These are phyloP conservation scores for Endocarpon pusillum DNA, from an alignment of 495 filamentous ascomycete species.

Conservation along the genomic window DNA sequence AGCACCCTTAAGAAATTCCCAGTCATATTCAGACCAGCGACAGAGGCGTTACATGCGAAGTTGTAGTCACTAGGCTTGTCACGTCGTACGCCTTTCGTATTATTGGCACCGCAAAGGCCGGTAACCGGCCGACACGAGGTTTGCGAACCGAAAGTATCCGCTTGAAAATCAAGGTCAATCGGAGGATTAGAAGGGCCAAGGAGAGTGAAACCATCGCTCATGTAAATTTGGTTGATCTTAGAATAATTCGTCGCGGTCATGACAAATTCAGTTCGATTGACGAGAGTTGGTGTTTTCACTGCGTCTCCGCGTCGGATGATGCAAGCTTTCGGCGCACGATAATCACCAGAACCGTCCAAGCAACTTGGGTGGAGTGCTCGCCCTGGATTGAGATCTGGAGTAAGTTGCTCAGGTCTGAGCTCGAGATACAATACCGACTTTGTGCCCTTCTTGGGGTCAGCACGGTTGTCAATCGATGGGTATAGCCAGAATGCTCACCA, in stretches of 20 bases:
- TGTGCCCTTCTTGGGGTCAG: too few species aligned
- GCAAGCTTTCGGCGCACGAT: too few species aligned
- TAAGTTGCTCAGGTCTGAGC: too few species aligned
- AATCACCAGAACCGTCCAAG: too few species aligned
- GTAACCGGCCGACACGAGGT: constrained; percentile 3
- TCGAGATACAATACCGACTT: too few species aligned
- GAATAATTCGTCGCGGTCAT: constrained; percentile 1
- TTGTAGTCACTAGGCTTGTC: neutral
- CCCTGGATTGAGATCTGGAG: too few species aligned
- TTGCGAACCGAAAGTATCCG: constrained; percentile 4
- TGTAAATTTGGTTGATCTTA: neutral
- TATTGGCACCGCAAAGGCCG: constrained; percentile 2
- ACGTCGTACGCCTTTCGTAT: neutral
- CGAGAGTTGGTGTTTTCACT: too few species aligned
- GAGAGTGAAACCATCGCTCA: constrained; percentile 2
- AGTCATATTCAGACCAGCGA: constrained; percentile 5
- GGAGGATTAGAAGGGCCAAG: constrained; percentile 5
- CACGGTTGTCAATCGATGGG: too few species aligned
- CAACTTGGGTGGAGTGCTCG: too few species aligned
- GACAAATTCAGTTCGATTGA: too few species aligned
- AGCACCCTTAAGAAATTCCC: constrained; percentile 5
- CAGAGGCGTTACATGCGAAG: constrained; percentile 2
- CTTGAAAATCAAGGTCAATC: constrained; percentile 3
- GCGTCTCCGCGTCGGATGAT: too few species aligned
- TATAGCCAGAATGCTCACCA: too few species aligned